Percentiles rank a stretch among this genome's conserved stretches.
These are phyloP conservation scores for Hirschioporus abietinus DNA, from an alignment of 768 basidiomycete species.

Conservation along the genomic window DNA sequence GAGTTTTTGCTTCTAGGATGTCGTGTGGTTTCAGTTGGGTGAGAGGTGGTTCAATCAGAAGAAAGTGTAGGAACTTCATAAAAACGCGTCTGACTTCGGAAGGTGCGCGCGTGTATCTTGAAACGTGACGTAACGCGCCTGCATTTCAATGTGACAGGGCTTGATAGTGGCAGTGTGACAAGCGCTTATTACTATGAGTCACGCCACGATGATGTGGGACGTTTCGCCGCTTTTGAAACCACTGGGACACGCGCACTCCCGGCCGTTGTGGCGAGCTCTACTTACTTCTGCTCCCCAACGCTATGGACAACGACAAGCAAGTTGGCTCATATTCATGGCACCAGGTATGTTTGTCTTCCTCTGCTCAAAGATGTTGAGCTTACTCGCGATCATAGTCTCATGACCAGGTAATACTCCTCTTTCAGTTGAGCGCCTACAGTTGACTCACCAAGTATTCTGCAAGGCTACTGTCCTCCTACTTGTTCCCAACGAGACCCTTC, in stretches of 20 bases:
- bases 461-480: conserved; percentile 75
- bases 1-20: not conserved
- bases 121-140: not conserved
- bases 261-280: not conserved
- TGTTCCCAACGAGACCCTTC: conserved; percentile 64
- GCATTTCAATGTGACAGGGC: not conserved
- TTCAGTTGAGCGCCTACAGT: conserved; percentile 12
- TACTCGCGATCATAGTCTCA: conserved; percentile 52
- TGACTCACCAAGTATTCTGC: conserved; percentile 17
- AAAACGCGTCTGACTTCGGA: too few relatives aligned
- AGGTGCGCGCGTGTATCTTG: too few relatives aligned
- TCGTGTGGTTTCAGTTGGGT: not conserved
- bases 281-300: not conserved
- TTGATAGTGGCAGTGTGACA: not conserved
- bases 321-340: conserved; percentile 69
- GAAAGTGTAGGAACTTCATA: too few relatives aligned
- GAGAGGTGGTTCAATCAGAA: not conserved
- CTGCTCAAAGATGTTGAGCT: conserved; percentile 11
- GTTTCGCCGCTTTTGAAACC: not conserved
- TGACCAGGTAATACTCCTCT: conserved; percentile 61
- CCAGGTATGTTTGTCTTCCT: conserved; percentile 47
- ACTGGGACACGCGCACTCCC: too few relatives aligned
- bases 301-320: conserved; percentile 2
- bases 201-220: not conserved
- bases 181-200: not conserved